Conservation (phyloP, 2,329 filamentous ascomycete genomes). For the Curvularia hawaiiensis region DNA sequence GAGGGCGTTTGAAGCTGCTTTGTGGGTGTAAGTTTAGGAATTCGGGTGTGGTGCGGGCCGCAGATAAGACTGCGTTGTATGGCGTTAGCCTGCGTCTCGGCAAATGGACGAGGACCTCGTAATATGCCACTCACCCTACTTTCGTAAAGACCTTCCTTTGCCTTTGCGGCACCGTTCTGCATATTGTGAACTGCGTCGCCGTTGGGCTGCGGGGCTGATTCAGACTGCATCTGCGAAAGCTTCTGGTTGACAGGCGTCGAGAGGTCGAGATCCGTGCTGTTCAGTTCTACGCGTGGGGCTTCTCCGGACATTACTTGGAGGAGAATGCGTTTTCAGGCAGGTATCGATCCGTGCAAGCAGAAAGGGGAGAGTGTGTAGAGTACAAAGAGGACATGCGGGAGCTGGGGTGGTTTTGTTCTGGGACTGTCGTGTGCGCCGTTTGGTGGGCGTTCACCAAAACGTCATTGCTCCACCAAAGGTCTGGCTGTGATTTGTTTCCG, state of each 20-base stretch:
- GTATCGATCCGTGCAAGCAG: constrained; percentile 3
- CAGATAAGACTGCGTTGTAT: constrained; percentile 47
- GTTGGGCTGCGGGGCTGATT: constrained; percentile 25
- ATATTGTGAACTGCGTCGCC: constrained; percentile 25
- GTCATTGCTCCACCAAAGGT: constrained; percentile 15
- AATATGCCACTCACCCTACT: constrained; percentile 51
- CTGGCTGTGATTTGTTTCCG: constrained; percentile 15
- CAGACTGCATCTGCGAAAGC: constrained; percentile 24
- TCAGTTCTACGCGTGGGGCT: constrained; percentile 40
- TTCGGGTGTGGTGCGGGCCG: constrained; percentile 38
- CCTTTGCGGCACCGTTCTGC: constrained; percentile 35
- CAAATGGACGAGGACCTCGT: constrained; percentile 33
- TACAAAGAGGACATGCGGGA: background rate
- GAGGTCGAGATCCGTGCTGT: constrained; percentile 33
- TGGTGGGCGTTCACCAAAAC: constrained; percentile 17
- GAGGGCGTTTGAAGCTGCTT: constrained; percentile 57
- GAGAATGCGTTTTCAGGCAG: background rate
- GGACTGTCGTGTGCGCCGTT: constrained; percentile 26
- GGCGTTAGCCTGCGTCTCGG: constrained; percentile 46
- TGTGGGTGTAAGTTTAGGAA: constrained; percentile 38
- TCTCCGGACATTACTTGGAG: constrained; percentile 35
- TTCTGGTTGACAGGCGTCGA: constrained; percentile 30
- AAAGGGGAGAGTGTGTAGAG: background rate
- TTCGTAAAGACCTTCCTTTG: constrained; percentile 47
- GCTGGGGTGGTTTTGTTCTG: constrained; percentile 14